Base-by-base conservation (phyloP, 2,329 filamentous ascomycete genomes). In the Ceratocystis albifundus region DNA sequence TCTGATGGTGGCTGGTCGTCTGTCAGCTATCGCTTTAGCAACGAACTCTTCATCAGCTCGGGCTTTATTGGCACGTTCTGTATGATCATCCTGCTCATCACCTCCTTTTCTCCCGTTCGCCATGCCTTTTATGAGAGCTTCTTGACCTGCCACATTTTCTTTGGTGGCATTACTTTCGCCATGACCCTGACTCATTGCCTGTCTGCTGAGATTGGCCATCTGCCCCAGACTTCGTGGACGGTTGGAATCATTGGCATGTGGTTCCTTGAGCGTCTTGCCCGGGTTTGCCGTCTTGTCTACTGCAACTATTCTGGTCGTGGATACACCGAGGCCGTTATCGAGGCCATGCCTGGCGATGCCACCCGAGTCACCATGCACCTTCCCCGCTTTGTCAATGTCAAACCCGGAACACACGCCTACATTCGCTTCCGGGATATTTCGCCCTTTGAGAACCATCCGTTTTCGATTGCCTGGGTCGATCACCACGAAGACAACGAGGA, bases 91-190 rank as follows among this genome's bases (percentile, higher is more conserved):
- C 79, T 97, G 59, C 72, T 88, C 65, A 72, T 96, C 64, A 79
- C 87, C 32, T 87, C 90, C 8, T 78, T 88, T 65, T 93, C 90
- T 1, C 88, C 91, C 0, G 73, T 99, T 64, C 87, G 94, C 69
- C 93, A 96, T 75, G 91, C 92, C 48, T 96, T 96, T 74, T 99
- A 99, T 78, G 94, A 99, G 77, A 95, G 90, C 0, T 99, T 99
- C 77, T 82, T 97, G 71, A 90, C 89, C 73, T 76, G 88, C 36
- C 94, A 97, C 77, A 91, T 96, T 71, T 75, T 89, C 46, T 77
- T 96, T 63, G 90, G 87, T 48, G 75, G 87, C 45, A 73, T 89
- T 65, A 78, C 80, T 61, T 82, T 96, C 63, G 79, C 83, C 66
- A 87, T 86, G 71, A 85, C 92, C 7, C 94, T 87, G 82, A 78